Conservation (phyloP, 108 stramenopile species). For the Aurantiochytrium sp. region DNA sequence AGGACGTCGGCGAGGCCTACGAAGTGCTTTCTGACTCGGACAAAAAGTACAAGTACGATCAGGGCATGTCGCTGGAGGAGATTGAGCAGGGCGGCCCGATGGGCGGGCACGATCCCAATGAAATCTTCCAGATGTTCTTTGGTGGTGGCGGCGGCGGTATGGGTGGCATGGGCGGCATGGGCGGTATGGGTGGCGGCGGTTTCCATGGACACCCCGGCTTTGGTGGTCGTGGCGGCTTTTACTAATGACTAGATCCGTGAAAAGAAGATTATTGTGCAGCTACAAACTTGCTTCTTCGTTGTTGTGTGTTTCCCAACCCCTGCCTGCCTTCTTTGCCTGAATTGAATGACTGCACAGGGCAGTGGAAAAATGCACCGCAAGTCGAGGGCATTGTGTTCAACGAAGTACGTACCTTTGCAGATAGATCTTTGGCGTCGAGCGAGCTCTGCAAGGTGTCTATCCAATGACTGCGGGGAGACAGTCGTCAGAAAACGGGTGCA, state of each 20-base stretch:
- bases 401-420: no score
- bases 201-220: neutral
- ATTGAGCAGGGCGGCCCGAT: constrained; percentile 41
- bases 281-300: no score
- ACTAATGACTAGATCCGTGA: neutral
- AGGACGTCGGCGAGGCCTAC: constrained; percentile 35
- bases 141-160: constrained; percentile 48
- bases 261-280: no score
- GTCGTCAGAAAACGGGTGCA: no score
- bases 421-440: no score
- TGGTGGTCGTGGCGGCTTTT: neutral
- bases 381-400: no score
- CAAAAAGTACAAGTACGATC: constrained; percentile 22
- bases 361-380: no score
- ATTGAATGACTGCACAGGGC: no score
- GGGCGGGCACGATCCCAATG: constrained; percentile 72
- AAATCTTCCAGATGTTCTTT: constrained; percentile 95
- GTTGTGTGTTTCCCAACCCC: no score
- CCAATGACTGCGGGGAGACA: no score
- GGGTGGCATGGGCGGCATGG: neutral
- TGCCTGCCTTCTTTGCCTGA: no score
- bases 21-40: constrained; percentile 29
- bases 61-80: constrained; percentile 31
- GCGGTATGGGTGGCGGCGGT: neutral
- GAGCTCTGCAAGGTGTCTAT: no score